phyloP scores from a whole-genome alignment of 2,329 filamentous ascomycete genomes.

The Diplocarpon mali region DNA sequence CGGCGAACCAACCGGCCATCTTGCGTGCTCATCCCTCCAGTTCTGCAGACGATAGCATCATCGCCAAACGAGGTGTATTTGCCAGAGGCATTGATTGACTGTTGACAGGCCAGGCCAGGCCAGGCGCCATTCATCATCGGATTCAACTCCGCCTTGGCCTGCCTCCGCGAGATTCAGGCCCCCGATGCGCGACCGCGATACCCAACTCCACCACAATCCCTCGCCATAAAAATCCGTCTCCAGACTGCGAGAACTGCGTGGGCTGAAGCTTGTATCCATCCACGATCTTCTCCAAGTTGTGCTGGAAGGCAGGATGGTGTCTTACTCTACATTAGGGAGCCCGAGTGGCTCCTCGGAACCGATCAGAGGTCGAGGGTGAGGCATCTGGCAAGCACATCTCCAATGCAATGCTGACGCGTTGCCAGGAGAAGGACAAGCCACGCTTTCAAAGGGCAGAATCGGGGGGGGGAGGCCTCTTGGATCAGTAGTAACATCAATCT shows the following conservation, averaged over 20 bases:
- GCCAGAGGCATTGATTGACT: no score
- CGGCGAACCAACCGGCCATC: no score
- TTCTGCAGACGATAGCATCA: no score
- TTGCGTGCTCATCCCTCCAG: no score
- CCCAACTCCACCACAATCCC: neutral
- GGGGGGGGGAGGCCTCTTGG: constrained; percentile 70
- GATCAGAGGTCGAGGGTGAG: constrained; percentile 21
- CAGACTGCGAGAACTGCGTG: neutral
- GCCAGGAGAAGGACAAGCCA: constrained; percentile 20
- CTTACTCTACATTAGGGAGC: constrained; percentile 21
- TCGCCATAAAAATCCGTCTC: neutral
- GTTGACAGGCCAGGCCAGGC: no score
- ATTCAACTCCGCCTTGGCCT: neutral
- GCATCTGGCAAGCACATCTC: neutral
- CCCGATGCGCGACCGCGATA: neutral
- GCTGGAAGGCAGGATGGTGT: constrained; percentile 16
- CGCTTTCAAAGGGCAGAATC: constrained; percentile 57
- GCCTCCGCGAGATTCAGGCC: neutral
- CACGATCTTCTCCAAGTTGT: neutral
- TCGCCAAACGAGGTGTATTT: no score
- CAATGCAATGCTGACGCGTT: neutral
- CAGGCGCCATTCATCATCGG: no score
- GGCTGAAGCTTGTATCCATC: neutral
- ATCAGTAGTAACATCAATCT: constrained; percentile 88
- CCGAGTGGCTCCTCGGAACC: constrained; percentile 19